These are phyloP conservation scores for Boletus barrowsii DNA, from an alignment of 768 basidiomycete genomes.

Conservation along the genomic window DNA sequence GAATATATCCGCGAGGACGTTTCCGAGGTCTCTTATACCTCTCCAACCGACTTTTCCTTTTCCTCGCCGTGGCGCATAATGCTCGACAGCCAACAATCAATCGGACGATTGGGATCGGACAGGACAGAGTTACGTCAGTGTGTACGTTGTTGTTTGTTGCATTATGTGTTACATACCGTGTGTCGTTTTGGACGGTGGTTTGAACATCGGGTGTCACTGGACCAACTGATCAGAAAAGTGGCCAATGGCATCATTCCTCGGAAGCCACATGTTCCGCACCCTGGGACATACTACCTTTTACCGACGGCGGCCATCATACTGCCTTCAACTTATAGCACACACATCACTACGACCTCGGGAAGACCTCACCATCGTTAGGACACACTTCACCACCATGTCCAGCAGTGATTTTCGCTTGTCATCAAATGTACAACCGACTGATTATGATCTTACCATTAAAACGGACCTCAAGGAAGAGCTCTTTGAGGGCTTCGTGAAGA, in stretches of 20 bases:
- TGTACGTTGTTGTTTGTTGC: too few relatives aligned
- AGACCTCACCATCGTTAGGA: background rate
- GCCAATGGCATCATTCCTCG: slow-evolving; percentile 13
- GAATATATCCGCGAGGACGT: slow-evolving; percentile 45
- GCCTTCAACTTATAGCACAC: background rate
- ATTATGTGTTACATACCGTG: too few relatives aligned
- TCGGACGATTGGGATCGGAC: background rate
- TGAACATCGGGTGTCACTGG: too few relatives aligned
- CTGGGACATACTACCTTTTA: slow-evolving; percentile 1
- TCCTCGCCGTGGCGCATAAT: slow-evolving; percentile 1
- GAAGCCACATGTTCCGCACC: slow-evolving; percentile 1
- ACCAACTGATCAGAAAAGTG: background rate
- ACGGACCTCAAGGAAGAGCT: slow-evolving; percentile 77
- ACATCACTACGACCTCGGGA: background rate
- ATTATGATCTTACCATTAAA: slow-evolving; percentile 76
- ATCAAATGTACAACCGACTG: slow-evolving; percentile 59
- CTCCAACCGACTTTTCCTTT: slow-evolving; percentile 20
- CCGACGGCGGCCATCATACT: background rate
- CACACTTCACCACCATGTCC: slow-evolving; percentile 13
- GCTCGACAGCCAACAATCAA: background rate
- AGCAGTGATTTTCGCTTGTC: slow-evolving; percentile 51
- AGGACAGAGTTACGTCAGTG: too few relatives aligned
- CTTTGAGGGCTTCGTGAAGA: slow-evolving; percentile 75
- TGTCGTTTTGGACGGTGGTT: too few relatives aligned
- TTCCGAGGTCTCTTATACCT: slow-evolving; percentile 46